Evolutionary conservation across 352 stramenopile species (phyloP), one percentile per base, ranked within the genome.

Genomic region (Bremia lactucae): DNA sequence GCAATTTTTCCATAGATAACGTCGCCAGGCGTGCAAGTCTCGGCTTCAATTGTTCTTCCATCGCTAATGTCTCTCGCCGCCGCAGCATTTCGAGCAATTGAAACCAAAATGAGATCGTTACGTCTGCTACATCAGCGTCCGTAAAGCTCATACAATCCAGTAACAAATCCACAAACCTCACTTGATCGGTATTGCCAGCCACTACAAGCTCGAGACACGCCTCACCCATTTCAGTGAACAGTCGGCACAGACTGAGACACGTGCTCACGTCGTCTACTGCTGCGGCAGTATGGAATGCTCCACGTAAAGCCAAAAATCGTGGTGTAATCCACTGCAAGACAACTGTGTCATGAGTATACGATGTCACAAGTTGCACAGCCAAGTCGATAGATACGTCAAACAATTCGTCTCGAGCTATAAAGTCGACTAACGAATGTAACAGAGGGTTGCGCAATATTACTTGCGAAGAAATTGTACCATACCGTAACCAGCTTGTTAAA

Each of bases 141-240:
- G 67, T 60, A 43, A 82, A 87, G 19, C 68, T 68, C 72, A 92
- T 93, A 46, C 82, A 94, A 44, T 90, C 80, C n/a, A 89, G 49
- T n/a, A 95, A 58, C 26, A 92, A 56, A 35, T 94, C 73, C 5
- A 94, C 76, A 1, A 95, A 59, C 6, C 67, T 59, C 3, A 61
- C 59, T 45, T 92, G 70, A 14, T 71, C 62, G 16, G 75, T 68
- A 1, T 68, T 61, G 28, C 21, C 21, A 34, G 26, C 46, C 16
- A 94, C 25, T 6, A 95, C 54, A 37, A 94, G 36, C 23, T 79
- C 55, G 36, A 96, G 62, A 56, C 91, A 94, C 10, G 72, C 72
- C 36, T 96, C 86, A 7, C 70, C 77, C 60, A 94, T 87, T 47
- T 96, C 86, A 0, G 86, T 94, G 45, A 96, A 96, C 31, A 96